Conservation (phyloP, 129 eudicot genomes). For the Centaurea solstitialis region DNA sequence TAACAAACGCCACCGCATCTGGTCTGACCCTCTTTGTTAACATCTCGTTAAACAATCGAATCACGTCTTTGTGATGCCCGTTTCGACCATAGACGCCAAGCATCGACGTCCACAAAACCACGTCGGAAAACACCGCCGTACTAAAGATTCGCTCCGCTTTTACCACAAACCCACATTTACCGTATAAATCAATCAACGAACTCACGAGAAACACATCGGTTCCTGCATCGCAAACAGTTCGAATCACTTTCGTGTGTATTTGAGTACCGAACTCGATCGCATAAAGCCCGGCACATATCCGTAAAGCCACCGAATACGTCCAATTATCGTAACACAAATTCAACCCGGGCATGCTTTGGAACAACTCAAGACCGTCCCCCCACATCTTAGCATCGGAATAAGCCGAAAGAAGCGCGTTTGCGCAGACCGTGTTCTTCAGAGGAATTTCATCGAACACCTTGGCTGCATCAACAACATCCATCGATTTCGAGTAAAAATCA, state of each 20-base stretch:
- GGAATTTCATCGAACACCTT: conserved; percentile 79
- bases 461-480: conserved; percentile 48
- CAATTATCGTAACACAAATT: conserved; percentile 51
- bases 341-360: conserved; percentile 46
- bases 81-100: conserved; percentile 68
- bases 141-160: conserved; percentile 55
- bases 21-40: conserved; percentile 58
- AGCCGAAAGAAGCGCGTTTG: conserved; percentile 65
- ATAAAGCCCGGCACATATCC: conserved; percentile 52
- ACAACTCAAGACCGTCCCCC: conserved; percentile 48
- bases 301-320: conserved; percentile 60
- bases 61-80: conserved; percentile 55
- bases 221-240: conserved; percentile 34
- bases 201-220: conserved; percentile 65
- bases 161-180: conserved; percentile 59
- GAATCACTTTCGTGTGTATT: conserved; percentile 50
- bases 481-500: conserved; percentile 52
- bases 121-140: conserved; percentile 50
- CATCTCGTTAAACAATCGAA: conserved; percentile 53
- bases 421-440: conserved; percentile 64
- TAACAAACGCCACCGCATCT: conserved; percentile 68
- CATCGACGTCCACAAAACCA: conserved; percentile 90
- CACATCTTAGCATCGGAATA: conserved; percentile 74
- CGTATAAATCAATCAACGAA: conserved; percentile 71
- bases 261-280: conserved; percentile 61